A percentile compares a stretch with the other conserved stretches of the same genome.
Conservation (phyloP, 305 asterid species). For the Stenogyne calaminthoides region DNA sequence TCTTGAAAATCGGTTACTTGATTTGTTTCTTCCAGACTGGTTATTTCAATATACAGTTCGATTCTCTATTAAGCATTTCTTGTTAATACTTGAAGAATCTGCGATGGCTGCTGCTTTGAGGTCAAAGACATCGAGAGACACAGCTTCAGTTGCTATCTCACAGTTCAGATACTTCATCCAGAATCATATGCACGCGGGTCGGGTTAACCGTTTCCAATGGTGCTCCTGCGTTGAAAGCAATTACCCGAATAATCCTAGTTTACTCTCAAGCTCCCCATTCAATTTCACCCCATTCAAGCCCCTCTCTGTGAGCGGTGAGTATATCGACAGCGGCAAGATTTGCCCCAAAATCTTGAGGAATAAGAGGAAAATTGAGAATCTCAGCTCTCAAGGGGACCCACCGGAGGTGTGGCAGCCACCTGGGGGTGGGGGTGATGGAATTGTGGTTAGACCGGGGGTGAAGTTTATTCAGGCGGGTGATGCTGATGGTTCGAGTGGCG, state of each 20-base stretch:
- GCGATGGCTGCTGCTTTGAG: conserved; percentile 84
- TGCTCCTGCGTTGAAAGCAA: conserved; percentile 47
- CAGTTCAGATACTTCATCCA: conserved; percentile 75
- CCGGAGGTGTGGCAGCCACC: conserved; percentile 99
- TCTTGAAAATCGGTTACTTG: conserved; percentile 6
- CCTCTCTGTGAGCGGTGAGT: conserved; percentile 55
- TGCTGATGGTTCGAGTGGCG: conserved; percentile 47
- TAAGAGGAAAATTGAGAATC: conserved; percentile 40
- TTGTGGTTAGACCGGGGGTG: conserved; percentile 73
- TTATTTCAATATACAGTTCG: conserved; percentile 4
- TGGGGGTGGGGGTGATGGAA: conserved; percentile 64
- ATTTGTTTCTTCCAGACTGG: not conserved
- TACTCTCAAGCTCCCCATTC: conserved; percentile 44
- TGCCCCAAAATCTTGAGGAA: conserved; percentile 34
- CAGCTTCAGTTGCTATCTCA: conserved; percentile 61
- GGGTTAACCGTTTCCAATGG: conserved; percentile 46
- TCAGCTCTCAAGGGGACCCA: conserved; percentile 80
- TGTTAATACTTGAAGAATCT: conserved; percentile 28
- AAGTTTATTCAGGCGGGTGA: conserved; percentile 63
- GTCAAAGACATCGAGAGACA: conserved; percentile 74
- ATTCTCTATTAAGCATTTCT: conserved; percentile 4
- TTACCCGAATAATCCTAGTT: conserved; percentile 27
- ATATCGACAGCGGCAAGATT: conserved; percentile 35
- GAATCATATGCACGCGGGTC: conserved; percentile 62
- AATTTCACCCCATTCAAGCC: conserved; percentile 58